A percentile compares a stretch with the other conserved stretches of the same genome.
Evolutionary conservation across 2,329 filamentous ascomycete genomes (phyloP).

Genomic region (Neophaeococcomyces mojaviensis): DNA sequence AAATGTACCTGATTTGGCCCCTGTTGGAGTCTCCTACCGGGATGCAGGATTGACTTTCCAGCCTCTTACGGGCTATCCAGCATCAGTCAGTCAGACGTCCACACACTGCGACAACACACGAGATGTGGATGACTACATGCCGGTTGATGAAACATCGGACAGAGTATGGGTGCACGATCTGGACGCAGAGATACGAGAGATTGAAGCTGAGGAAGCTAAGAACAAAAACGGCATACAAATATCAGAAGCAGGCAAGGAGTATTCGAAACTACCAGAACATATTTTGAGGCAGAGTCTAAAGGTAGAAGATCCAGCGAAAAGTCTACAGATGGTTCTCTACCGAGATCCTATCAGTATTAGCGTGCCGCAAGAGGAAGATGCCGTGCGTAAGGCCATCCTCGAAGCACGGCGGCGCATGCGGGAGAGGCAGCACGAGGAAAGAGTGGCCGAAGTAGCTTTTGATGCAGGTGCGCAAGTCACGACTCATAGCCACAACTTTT

Average conservation of each 20-base stretch:
- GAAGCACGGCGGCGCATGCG: conserved; percentile 65
- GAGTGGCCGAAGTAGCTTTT: conserved; percentile 1
- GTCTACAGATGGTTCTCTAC: conserved; percentile 63
- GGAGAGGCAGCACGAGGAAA: conserved; percentile 35
- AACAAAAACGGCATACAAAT: conserved; percentile 65
- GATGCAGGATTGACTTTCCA: too few relatives aligned
- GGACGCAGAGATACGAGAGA: conserved; percentile 73
- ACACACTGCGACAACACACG: not conserved
- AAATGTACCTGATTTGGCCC: not conserved
- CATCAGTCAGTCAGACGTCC: not conserved
- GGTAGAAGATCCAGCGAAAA: conserved; percentile 19
- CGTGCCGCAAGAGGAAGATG: conserved; percentile 66
- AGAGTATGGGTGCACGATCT: conserved; percentile 87
- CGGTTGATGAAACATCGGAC: conserved; percentile 76
- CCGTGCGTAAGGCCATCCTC: conserved; percentile 73
- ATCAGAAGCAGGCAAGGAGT: conserved; percentile 74
- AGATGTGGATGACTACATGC: conserved; percentile 57
- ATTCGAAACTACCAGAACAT: conserved; percentile 61
- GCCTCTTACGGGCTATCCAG: too few relatives aligned
- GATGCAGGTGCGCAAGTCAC: not conserved
- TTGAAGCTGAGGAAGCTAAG: conserved; percentile 49
- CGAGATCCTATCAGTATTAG: conserved; percentile 68
- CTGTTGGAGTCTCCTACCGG: not conserved
- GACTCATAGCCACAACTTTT: too few relatives aligned
- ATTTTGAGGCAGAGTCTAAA: conserved; percentile 45